Evolutionary conservation across 176 grass and related monocot genomes (phyloP).

Genomic region (Poa annua): DNA sequence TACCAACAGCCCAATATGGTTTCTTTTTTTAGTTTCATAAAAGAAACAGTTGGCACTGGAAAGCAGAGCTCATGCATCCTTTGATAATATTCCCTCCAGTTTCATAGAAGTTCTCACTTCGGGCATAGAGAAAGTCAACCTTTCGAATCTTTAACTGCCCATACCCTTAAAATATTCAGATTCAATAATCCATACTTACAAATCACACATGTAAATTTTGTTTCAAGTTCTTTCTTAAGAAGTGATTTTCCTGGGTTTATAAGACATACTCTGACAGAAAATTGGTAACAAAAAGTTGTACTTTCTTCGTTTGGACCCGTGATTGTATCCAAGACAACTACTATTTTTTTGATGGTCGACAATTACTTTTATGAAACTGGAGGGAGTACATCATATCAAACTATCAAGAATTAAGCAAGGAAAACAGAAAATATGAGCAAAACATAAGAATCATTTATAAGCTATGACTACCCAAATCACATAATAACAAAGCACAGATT

Average conservation of each 20-base stretch:
- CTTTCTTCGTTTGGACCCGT: neutral
- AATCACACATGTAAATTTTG: neutral
- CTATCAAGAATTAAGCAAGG: neutral
- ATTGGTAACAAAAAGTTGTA: neutral
- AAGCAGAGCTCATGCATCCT: neutral
- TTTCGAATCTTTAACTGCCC: neutral
- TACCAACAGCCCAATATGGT: neutral
- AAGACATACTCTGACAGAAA: neutral
- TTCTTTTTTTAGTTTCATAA: neutral
- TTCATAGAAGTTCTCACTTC: neutral
- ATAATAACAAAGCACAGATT: constrained; percentile 7
- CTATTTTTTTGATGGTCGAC: no score
- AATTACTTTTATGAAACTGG: neutral
- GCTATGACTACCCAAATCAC: constrained; percentile 1
- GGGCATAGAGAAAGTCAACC: neutral
- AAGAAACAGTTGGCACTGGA: neutral
- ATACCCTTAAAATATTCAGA: neutral
- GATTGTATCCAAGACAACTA: neutral
- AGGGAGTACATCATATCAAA: neutral
- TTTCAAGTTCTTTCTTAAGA: neutral
- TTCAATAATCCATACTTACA: neutral
- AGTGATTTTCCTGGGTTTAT: neutral
- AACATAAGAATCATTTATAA: constrained; percentile 17
- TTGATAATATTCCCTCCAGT: neutral
- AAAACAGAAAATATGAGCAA: constrained; percentile 1